Evolutionary conservation across 495 filamentous ascomycete species (phyloP), one percentile per base, ranked within the genome.

Genomic region (Arthonia radiata): DNA sequence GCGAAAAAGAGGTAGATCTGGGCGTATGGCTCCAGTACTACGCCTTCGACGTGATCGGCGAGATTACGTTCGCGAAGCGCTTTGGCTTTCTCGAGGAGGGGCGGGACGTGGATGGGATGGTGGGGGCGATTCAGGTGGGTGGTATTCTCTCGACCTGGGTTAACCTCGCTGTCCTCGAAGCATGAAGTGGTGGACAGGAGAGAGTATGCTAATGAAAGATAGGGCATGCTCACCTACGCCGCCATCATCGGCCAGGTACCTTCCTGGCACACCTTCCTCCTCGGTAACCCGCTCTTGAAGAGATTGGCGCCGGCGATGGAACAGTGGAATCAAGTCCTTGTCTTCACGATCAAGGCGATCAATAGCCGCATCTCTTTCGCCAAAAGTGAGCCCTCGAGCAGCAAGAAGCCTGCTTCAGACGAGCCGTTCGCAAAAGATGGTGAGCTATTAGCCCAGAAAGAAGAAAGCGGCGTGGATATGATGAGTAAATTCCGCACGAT

Each of bases 11-110:
- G 1, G 37, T 60, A 6, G 49, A 70, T 33, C n/a, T n/a, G n/a
- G n/a, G n/a, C n/a, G n/a, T n/a, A n/a, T n/a, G n/a, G n/a, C n/a
- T n/a, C n/a, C n/a, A n/a, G n/a, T n/a, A n/a, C n/a, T n/a, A n/a
- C n/a, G n/a, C n/a, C n/a, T n/a, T n/a, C n/a, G 64, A 67, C 31
- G 61, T 70, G 2, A 71, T 73, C 33, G 64, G 64, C 18, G 56
- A 69, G 34, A 67, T 75, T 35, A 69, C 64, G 2, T 73, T 67
- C 35, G 57, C 57, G 27, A 60, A 69, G 34, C 50, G 62, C 6
- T 66, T 72, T 37, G 50, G 49, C 1, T 53, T 54, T 23, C 10
- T 56, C 5, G 49, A 56, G 23, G n/a, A n/a, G 28, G n/a, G n/a
- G n/a, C n/a, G n/a, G n/a, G n/a, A n/a, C n/a, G n/a, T n/a, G n/a